Evolutionary conservation across 768 basidiomycete species (phyloP).

Genomic region (Lactifluus echinatus): DNA sequence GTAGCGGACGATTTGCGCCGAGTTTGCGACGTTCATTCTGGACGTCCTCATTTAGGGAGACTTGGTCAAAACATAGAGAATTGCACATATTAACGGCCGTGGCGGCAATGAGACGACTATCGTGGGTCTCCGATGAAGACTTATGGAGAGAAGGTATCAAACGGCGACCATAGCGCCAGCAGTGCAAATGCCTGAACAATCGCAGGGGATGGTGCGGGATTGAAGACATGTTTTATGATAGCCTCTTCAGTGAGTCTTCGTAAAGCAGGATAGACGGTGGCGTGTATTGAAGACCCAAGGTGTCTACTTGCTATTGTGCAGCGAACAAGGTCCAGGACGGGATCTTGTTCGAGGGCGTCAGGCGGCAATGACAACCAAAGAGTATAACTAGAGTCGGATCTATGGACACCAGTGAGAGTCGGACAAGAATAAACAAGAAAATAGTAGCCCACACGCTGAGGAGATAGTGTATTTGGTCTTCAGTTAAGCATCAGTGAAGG

Average conservation of each 20-base stretch:
- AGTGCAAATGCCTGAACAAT: constrained; percentile 35
- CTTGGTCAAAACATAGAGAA: constrained; percentile 31
- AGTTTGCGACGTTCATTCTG: constrained; percentile 9
- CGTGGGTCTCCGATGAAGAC: constrained; percentile 28
- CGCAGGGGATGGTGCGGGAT: constrained; percentile 34
- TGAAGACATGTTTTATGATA: constrained; percentile 34
- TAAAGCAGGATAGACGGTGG: constrained; percentile 32
- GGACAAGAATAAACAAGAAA: neutral
- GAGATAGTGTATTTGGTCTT: constrained; percentile 12
- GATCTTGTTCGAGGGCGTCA: constrained; percentile 25
- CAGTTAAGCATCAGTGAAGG: constrained; percentile 8
- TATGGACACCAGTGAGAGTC: constrained; percentile 13
- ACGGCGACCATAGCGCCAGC: constrained; percentile 37
- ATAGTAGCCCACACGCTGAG: constrained; percentile 8
- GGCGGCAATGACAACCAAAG: constrained; percentile 39
- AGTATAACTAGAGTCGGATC: constrained; percentile 36
- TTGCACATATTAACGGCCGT: constrained; percentile 41
- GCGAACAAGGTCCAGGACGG: constrained; percentile 36
- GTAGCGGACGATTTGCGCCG: neutral
- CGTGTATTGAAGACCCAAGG: constrained; percentile 30
- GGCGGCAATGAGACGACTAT: constrained; percentile 33
- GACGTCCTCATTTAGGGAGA: constrained; percentile 6
- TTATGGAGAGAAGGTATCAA: constrained; percentile 25
- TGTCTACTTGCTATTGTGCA: constrained; percentile 41
- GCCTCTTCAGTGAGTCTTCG: constrained; percentile 35